These are phyloP conservation scores for Tilletia walkeri DNA, from an alignment of 1,284 basidiomycete genomes.

Conservation along the genomic window DNA sequence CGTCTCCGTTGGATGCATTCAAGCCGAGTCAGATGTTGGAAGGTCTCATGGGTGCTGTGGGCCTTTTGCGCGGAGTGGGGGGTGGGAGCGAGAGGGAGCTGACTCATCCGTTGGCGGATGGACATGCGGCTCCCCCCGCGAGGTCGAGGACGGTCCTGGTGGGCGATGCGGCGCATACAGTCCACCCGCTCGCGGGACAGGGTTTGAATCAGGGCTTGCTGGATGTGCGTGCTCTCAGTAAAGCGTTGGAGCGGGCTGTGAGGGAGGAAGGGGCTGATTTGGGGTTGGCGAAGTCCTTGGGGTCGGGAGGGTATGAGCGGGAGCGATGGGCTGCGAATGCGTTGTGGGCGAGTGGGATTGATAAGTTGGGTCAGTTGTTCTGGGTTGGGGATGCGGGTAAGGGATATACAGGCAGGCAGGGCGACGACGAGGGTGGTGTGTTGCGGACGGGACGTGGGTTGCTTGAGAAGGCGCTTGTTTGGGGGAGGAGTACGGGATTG, in stretches of 20 bases:
- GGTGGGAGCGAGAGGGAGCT: neutral
- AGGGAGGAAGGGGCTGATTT: conserved; percentile 40
- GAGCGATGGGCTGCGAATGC: conserved; percentile 52
- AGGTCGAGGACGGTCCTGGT: conserved; percentile 69
- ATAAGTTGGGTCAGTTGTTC: conserved; percentile 49
- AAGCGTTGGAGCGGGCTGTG: conserved; percentile 31
- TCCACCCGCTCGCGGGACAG: conserved; percentile 96
- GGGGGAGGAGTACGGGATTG: conserved; percentile 50
- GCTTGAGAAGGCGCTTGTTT: conserved; percentile 35
- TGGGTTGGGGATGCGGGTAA: conserved; percentile 37
- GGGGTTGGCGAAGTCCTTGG: conserved; percentile 32
- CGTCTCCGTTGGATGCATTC: conserved; percentile 25
- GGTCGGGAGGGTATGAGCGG: conserved; percentile 37
- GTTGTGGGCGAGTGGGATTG: conserved; percentile 47
- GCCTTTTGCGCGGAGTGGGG: neutral
- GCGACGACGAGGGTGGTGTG: conserved; percentile 28
- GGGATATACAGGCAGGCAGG: neutral
- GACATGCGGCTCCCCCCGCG: conserved; percentile 4
- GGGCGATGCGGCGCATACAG: conserved; percentile 92
- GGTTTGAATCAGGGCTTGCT: conserved; percentile 89
- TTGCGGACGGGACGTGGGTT: conserved; percentile 31
- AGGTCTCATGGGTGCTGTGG: conserved; percentile 9
- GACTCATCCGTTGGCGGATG: neutral
- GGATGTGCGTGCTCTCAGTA: conserved; percentile 62
- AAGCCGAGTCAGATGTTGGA: conserved; percentile 9